phyloP scores from a whole-genome alignment of 768 basidiomycete species.

The Boletus barrowsii region DNA sequence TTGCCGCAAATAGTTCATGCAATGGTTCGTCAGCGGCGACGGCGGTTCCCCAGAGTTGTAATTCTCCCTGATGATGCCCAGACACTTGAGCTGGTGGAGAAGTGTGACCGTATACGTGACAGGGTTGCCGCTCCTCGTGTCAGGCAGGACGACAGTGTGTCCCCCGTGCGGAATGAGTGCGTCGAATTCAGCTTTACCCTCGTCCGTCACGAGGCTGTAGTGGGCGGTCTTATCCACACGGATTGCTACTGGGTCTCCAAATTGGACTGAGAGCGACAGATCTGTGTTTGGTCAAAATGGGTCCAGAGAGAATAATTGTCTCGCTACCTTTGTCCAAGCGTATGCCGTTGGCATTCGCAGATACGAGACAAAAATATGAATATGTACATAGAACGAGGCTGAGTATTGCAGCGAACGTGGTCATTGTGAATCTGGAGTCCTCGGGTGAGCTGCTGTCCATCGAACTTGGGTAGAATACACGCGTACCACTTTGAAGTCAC shows the following conservation, averaged over 20 bases:
- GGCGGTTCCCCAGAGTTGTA: not conserved
- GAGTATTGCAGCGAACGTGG: not conserved
- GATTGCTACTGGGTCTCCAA: slow-evolving; percentile 11
- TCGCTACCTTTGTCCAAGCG: slow-evolving; percentile 5
- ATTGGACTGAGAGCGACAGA: slow-evolving; percentile 7
- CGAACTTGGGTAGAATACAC: not conserved
- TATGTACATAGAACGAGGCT: not conserved
- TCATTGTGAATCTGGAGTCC: not conserved
- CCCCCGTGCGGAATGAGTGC: slow-evolving; percentile 10
- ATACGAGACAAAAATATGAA: not conserved
- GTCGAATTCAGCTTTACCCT: slow-evolving; percentile 14
- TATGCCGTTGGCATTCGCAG: not conserved
- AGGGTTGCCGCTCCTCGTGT: slow-evolving; percentile 9
- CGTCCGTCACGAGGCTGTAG: slow-evolving; percentile 10
- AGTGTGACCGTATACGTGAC: slow-evolving; percentile 12
- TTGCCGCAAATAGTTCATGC: slow-evolving; percentile 11
- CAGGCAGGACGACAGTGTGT: slow-evolving; percentile 8
- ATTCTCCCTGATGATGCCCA: slow-evolving; percentile 10
- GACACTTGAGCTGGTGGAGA: slow-evolving; percentile 12
- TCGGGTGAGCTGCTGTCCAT: not conserved
- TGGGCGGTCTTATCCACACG: slow-evolving; percentile 12
- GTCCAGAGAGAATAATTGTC: not conserved
- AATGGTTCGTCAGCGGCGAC: slow-evolving; percentile 9
- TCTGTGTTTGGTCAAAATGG: not conserved
- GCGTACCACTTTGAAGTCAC: not conserved